phyloP scores from a whole-genome alignment of 1,139 yeast species.

The Scheffersomyces parashehatae region DNA sequence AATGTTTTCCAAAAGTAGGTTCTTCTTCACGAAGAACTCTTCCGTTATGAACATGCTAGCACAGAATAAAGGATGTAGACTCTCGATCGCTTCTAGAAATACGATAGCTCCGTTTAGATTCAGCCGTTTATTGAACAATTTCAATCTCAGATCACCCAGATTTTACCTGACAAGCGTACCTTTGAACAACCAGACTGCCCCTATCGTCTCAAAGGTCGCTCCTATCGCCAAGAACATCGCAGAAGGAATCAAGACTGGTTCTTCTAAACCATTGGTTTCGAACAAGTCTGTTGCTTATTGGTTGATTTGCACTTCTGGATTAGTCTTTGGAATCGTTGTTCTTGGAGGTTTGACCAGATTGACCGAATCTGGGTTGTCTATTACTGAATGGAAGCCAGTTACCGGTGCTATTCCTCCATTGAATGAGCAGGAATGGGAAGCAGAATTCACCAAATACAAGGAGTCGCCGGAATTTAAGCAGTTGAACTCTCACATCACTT shows the following conservation, averaged over 20 bases:
- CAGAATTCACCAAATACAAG: conserved; percentile 77
- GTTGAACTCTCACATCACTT: conserved; percentile 83
- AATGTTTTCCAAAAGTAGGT: conserved; percentile 40
- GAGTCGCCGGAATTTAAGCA: conserved; percentile 89
- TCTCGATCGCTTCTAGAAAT: conserved; percentile 10
- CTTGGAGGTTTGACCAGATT: conserved; percentile 93
- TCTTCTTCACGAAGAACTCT: conserved; percentile 46
- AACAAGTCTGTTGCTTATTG: conserved; percentile 74
- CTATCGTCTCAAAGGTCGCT: neutral
- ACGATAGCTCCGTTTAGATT: neutral
- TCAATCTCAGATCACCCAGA: conserved; percentile 1
- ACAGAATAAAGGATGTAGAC: conserved; percentile 21
- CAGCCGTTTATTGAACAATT: conserved; percentile 6
- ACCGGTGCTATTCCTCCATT: conserved; percentile 93
- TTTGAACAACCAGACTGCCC: too few relatives aligned
- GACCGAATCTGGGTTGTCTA: conserved; percentile 93
- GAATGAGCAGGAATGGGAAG: conserved; percentile 77
- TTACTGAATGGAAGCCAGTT: conserved; percentile 98
- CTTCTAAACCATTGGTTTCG: conserved; percentile 25
- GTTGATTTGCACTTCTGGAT: conserved; percentile 85
- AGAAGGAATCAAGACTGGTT: conserved; percentile 3
- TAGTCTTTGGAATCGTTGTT: conserved; percentile 95
- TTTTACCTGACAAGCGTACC: neutral
- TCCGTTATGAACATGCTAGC: conserved; percentile 33
- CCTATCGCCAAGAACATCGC: conserved; percentile 2